A percentile compares a stretch with the other conserved stretches of the same genome.
Evolutionary conservation across 2,329 filamentous ascomycete genomes (phyloP).

Genomic region (Stemphylium beticola): DNA sequence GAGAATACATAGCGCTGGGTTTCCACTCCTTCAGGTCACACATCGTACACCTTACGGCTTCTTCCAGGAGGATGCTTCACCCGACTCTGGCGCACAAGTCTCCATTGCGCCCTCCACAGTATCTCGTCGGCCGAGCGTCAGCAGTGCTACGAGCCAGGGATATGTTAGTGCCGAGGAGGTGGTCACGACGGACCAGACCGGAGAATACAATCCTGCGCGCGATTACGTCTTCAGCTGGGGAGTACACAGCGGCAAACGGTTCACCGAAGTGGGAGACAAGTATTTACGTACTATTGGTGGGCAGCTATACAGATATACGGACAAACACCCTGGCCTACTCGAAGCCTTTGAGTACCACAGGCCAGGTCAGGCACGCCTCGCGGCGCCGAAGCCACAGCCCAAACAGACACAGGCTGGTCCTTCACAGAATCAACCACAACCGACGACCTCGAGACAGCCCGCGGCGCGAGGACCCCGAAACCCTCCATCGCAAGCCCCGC

Average conservation of each 20-base stretch:
- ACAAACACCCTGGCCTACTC: slow-evolving; percentile 24
- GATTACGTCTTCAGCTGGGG: slow-evolving; percentile 34
- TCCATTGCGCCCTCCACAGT: slow-evolving; percentile 13
- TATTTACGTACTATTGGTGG: slow-evolving; percentile 33
- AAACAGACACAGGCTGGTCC: slow-evolving; percentile 3
- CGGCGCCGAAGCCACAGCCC: slow-evolving; percentile 4
- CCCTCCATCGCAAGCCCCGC: background rate
- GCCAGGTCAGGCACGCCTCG: slow-evolving; percentile 22
- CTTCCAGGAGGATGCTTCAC: slow-evolving; percentile 11
- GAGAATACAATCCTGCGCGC: slow-evolving; percentile 9
- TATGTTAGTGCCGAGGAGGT: background rate
- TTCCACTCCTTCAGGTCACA: slow-evolving; percentile 18
- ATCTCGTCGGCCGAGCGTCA: slow-evolving; percentile 18
- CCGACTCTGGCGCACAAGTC: slow-evolving; percentile 11
- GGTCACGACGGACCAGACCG: background rate
- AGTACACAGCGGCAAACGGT: slow-evolving; percentile 21
- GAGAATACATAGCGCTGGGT: slow-evolving; percentile 19
- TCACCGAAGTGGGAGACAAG: slow-evolving; percentile 25
- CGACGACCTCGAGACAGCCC: background rate
- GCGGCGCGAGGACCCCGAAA: background rate
- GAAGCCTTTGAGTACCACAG: slow-evolving; percentile 35
- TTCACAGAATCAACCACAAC: background rate
- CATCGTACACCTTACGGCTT: slow-evolving; percentile 20
- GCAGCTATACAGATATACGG: slow-evolving; percentile 24
- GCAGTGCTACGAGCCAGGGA: slow-evolving; percentile 15